phyloP scores from a whole-genome alignment of 73 alveolate genomes.

The Symbiodinium pilosum region DNA sequence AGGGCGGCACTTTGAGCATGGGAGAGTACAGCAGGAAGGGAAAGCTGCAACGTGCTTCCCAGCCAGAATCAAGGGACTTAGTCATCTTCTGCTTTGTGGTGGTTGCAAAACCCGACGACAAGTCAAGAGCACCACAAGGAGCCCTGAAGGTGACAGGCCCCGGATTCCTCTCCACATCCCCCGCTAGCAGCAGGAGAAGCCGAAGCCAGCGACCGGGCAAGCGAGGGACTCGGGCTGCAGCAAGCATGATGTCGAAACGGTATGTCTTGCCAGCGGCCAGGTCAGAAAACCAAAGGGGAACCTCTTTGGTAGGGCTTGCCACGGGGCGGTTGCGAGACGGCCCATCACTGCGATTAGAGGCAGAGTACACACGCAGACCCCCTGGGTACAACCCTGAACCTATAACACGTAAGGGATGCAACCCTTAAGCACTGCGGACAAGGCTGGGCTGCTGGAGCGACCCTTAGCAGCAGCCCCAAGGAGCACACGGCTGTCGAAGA shows the following conservation, averaged over 20 bases:
- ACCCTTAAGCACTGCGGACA: background rate
- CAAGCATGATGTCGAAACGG: background rate
- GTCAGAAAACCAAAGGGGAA: background rate
- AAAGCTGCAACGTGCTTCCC: no score
- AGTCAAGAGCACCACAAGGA: background rate
- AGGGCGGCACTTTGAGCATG: background rate
- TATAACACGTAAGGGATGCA: background rate
- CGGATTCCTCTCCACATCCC: slow-evolving; percentile 23
- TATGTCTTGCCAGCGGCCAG: background rate
- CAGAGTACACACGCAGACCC: background rate
- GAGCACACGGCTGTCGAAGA: background rate
- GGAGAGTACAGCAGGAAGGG: background rate
- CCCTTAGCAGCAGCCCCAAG: slow-evolving; percentile 20
- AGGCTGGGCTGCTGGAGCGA: background rate
- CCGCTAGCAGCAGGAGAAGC: background rate
- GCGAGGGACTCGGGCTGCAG: background rate
- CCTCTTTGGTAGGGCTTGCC: background rate
- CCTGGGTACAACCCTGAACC: background rate
- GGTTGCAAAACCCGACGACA: background rate
- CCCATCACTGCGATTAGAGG: background rate
- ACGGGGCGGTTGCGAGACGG: background rate
- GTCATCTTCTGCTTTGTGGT: background rate
- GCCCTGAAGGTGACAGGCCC: background rate
- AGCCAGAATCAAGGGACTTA: background rate
- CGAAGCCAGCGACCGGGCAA: slow-evolving; percentile 35